phyloP scores from a whole-genome alignment of 345 rosid species.

The Corymbia maculata region DNA sequence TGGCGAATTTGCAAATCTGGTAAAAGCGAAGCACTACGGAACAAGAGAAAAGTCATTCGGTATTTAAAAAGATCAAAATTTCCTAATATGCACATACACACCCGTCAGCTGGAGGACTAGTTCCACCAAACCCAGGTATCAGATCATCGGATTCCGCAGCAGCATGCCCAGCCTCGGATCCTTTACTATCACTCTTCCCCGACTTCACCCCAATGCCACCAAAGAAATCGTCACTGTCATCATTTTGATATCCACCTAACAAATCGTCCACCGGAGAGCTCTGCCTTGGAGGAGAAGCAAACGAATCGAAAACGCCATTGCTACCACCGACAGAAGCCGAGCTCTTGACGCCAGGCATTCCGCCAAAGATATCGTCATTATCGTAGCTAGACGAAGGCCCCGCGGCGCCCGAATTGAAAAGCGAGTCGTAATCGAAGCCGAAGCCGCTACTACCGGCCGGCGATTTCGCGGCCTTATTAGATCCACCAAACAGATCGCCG shows the following conservation, averaged over 20 bases:
- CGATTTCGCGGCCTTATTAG: slow-evolving; percentile 16
- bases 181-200: slow-evolving; percentile 1
- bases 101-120: slow-evolving; percentile 29
- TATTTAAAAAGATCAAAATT: neutral
- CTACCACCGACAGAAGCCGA: slow-evolving; percentile 13
- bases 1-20: neutral
- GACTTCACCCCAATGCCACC: neutral
- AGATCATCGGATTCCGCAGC: slow-evolving; percentile 47
- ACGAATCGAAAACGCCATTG: slow-evolving; percentile 35
- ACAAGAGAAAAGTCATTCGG: neutral
- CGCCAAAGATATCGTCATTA: slow-evolving; percentile 53
- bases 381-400: slow-evolving; percentile 12
- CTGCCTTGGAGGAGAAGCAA: slow-evolving; percentile 30
- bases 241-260: slow-evolving; percentile 31
- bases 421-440: slow-evolving; percentile 37
- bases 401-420: slow-evolving; percentile 30
- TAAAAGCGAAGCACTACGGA: neutral
- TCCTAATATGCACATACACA: slow-evolving; percentile 6
- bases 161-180: slow-evolving; percentile 7
- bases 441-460: neutral
- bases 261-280: slow-evolving; percentile 36
- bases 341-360: slow-evolving; percentile 8
- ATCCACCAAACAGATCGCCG: slow-evolving; percentile 39
- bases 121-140: slow-evolving; percentile 70
- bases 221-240: neutral